Evolutionary conservation across 495 filamentous ascomycete genomes (phyloP), one percentile per base, ranked within the genome.

Genomic region (Cudoniella acicularis): DNA sequence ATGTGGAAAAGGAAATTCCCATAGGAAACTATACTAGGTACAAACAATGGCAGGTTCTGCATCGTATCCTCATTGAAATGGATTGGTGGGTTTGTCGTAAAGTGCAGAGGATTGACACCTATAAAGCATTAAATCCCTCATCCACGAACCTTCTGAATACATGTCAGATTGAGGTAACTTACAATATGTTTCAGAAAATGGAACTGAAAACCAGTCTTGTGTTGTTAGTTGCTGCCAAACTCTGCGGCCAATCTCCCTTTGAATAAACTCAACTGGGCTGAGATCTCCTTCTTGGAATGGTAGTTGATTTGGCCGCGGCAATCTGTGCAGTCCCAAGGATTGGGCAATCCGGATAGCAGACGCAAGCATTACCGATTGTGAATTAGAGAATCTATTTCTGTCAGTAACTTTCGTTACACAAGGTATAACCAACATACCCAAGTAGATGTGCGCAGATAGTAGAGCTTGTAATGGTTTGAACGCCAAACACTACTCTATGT

Each of bases 121-220:
- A 20, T 25, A 13, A 23, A 13, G 8, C 3, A 26, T n/a, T 11
- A 17, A 11, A 17, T 36, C 20, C 4, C 21, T 20, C 1, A 1
- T 27, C 10, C 11, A n/a, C 20, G 17, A 21, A 43, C n/a, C n/a
- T n/a, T n/a, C n/a, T n/a, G n/a, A n/a, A n/a, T n/a, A n/a, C n/a
- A n/a, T n/a, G n/a, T 36, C 13, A 36, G 13, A 36, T 36, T 36
- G n/a, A n/a, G n/a, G n/a, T 18, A 9, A 54, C 41, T 9, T 30
- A 56, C 69, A 70, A 60, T 80, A 80, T 26, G 69, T 72, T 41
- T 78, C 75, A 16, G 73, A 72, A 51, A 78, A 79, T 3, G 76
- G 74, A 1, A 78, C 74, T 13, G 74, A 75, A 49, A 80, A 77
- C 63, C 75, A 75, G 56, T 80, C 77, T 52, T 79, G 77, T 17